Base-by-base conservation (phyloP, 2,329 filamentous ascomycete species). In the Pseudogymnoascus sp. region DNA sequence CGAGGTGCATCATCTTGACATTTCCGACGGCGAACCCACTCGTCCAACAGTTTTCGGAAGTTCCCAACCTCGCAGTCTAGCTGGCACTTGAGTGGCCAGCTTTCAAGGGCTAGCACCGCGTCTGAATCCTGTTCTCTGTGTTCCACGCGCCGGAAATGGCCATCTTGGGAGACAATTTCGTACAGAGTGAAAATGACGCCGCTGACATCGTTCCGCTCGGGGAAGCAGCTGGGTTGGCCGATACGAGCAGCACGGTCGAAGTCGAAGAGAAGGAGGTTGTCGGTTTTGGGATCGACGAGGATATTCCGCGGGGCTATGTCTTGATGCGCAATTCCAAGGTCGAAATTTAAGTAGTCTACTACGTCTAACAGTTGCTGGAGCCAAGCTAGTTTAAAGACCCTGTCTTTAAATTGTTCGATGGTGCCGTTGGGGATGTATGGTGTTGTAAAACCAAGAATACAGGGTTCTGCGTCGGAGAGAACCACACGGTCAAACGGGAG, bases 241-340 rank as follows among this genome's bases (percentile, higher is more conserved):
- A 75, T 72, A 14, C 67, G 68, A 46, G 65, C 68, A 1, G 66
- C 62, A 40, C 60, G 71, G 63, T 74, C 72, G 62, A 77, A 77
- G 68, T 77, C 75, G 56, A 77, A 76, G 1, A 78, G 49, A 63
- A 74, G 64, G 9, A 78, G 59, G 3, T 65, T 64, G 59, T 77
- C 70, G 14, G 73, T 75, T 9, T 61, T 40, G 4, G 70, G 67
- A 59, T 78, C 68, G 60, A 78, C 63, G 0, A 78, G 53, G 4
- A 78, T 68, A 63, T 78, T 78, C 34, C 74, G 71, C 2, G 73
- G 65, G 3, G 72, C 70, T 60, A 79, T 69, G 62, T 77, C 77
- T 64, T 76, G 72, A 66, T 78, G 77, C 42, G 69, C 66, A 38
- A 78, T 72, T 28, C 76, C 75, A 37, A 73, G 65, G 37, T 70